Base-by-base conservation (phyloP, 805 yeast genomes). In the Candida broadrunensis region DNA sequence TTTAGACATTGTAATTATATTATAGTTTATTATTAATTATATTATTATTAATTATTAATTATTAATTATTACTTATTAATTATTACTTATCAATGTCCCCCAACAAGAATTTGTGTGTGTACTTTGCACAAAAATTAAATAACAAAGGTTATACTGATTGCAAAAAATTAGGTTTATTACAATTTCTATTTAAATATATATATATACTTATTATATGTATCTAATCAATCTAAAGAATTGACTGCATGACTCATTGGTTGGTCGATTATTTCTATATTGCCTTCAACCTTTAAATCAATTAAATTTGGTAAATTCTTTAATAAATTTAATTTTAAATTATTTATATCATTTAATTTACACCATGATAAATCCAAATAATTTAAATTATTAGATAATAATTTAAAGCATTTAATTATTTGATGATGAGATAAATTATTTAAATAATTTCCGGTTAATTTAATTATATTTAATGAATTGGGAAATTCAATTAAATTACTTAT, bases 1-100 rank as follows among this genome's bases (percentile, higher is more conserved):
- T 38, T 58, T 58, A 9, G 71, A 60, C 74, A 64, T 65, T 8
- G 5, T 26, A 26, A 26, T 21, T 21, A 21, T 21, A 7, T n/a
- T n/a, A n/a, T n/a, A n/a, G n/a, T n/a, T n/a, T n/a, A n/a, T n/a
- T n/a, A n/a, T n/a, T n/a, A n/a, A n/a, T n/a, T n/a, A n/a, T n/a
- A n/a, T n/a, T n/a, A n/a, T n/a, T n/a, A n/a, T n/a, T n/a, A n/a
- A n/a, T n/a, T n/a, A n/a, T n/a, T n/a, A n/a, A n/a, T n/a, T n/a
- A n/a, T n/a, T n/a, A n/a, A n/a, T n/a, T n/a, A n/a, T n/a, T n/a
- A n/a, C n/a, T n/a, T n/a, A n/a, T n/a, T n/a, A n/a, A n/a, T n/a
- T n/a, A n/a, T n/a, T n/a, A n/a, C n/a, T n/a, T n/a, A n/a, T n/a
- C n/a, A n/a, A n/a, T n/a, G n/a, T n/a, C n/a, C n/a, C n/a, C n/a